phyloP scores from a whole-genome alignment of 331 rosid species.

The Phaseolus coccineus region DNA sequence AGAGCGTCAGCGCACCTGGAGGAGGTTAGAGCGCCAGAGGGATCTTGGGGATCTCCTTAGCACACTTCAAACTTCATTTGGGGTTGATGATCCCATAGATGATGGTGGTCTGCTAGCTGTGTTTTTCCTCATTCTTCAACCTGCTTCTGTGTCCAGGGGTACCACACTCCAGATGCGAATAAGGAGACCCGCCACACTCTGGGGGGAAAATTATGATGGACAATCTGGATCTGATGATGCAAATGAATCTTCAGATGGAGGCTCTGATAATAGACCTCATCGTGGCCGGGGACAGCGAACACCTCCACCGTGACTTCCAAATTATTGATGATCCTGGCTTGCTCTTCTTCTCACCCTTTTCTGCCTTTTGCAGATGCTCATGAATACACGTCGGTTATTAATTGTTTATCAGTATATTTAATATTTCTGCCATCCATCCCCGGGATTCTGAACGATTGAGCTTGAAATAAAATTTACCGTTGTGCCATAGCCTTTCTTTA shows the following conservation, averaged over 20 bases:
- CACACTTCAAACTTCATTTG: constrained; percentile 88
- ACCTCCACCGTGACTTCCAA: constrained; percentile 68
- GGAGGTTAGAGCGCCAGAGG: constrained; percentile 94
- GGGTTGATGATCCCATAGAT: constrained; percentile 82
- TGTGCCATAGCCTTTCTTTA: constrained; percentile 10
- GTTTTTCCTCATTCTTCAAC: constrained; percentile 85
- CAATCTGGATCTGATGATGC: constrained; percentile 86
- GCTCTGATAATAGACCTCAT: constrained; percentile 70
- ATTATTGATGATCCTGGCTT: constrained; percentile 50
- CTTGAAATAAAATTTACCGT: constrained; percentile 46
- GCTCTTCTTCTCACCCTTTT: constrained; percentile 40
- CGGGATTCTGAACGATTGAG: constrained; percentile 51
- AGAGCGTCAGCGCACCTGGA: constrained; percentile 90
- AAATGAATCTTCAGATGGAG: constrained; percentile 85
- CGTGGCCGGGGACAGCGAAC: constrained; percentile 62
- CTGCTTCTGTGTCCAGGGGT: constrained; percentile 75
- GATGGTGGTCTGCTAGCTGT: constrained; percentile 92
- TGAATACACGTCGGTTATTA: constrained; percentile 29
- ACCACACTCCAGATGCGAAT: constrained; percentile 71
- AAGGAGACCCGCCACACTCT: constrained; percentile 74
- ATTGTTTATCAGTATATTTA: constrained; percentile 47
- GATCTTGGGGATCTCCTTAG: constrained; percentile 94
- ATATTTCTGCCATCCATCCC: constrained; percentile 49
- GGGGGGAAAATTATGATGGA: constrained; percentile 88
- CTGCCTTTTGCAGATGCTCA: constrained; percentile 15